Evolutionary conservation across 2,329 filamentous ascomycete species (phyloP).

Genomic region (Alternaria consortialis): DNA sequence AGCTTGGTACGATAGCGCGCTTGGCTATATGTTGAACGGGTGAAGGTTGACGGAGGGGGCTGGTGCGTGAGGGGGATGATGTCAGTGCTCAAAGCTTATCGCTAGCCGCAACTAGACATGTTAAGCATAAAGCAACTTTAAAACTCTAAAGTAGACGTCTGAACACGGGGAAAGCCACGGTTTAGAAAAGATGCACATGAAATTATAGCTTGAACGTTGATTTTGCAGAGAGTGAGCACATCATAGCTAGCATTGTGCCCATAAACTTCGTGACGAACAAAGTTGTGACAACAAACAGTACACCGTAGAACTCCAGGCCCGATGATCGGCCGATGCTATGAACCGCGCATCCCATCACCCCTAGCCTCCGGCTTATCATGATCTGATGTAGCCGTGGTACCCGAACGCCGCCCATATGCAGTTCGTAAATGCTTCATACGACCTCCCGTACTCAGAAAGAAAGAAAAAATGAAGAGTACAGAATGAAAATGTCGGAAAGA

Average conservation of each 20-base stretch:
- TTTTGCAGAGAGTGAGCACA: not conserved
- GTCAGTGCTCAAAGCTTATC: conserved; percentile 22
- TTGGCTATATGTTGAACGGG: not conserved
- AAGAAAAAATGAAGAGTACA: conserved; percentile 7
- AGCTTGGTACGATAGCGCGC: conserved; percentile 6
- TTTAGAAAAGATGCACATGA: not conserved
- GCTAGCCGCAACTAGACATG: not conserved
- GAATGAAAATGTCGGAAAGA: not conserved
- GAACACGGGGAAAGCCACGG: not conserved
- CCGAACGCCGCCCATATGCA: conserved; percentile 43
- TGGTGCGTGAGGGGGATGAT: conserved; percentile 6
- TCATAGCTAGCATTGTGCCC: not conserved
- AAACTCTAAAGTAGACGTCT: conserved; percentile 18
- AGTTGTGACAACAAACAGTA: not conserved
- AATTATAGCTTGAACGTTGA: not conserved
- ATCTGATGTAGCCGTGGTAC: conserved; percentile 8
- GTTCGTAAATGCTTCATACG: conserved; percentile 33
- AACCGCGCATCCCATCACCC: not conserved
- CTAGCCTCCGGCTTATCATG: conserved; percentile 3
- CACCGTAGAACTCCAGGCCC: conserved; percentile 9
- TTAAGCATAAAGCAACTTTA: conserved; percentile 31
- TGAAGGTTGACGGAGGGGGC: not conserved
- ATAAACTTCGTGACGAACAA: not conserved
- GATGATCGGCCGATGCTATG: conserved; percentile 9
- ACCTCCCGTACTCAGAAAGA: conserved; percentile 4